Base-by-base conservation (phyloP, 2,329 filamentous ascomycete genomes). In the Bipolaris oryzae region DNA sequence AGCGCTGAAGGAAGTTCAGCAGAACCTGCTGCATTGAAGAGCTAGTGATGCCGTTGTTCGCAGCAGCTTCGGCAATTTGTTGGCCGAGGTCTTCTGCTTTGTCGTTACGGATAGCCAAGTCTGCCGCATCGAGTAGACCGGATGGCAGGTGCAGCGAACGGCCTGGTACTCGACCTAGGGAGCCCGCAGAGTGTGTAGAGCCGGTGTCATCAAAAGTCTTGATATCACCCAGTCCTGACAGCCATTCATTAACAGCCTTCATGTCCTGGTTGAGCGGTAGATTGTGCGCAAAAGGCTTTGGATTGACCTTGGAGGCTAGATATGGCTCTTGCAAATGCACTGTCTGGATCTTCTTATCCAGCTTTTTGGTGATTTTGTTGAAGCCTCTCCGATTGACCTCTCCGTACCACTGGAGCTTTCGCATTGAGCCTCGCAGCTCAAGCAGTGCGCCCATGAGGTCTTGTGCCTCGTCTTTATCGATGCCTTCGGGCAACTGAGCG, bases 311-410 rank as follows among this genome's bases (percentile, higher is more conserved):
- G 44, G 92, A 92, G 38, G 90, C 87, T 57, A 99, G 83, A 72
- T 98, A 99, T 55, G 88, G 86, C 73, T 91, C 88, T 79, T 97
- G 93, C 0, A 91, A 89, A 48, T 88, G 85, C 3, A 87, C 86
- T 43, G 86, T 84, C 1, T 89, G 84, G 2, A 97, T 86, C 79
- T 96, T 97, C 80, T 99, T 99, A 78, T 99, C 95, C 43, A 97
- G 81, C 78, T 99, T 99, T 81, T 99, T 99, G 49, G 95, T 96
- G 76, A 99, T 99, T 80, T 99, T 99, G 75, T 96, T 87, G 71
- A 99, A 99, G 1, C 95, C 95, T 62, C 91, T 85, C 50, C 93
- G 87, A 76, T 99, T 99, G 70, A 98, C 94, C 78, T 98, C 94
- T 47, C 93, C 94, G 74, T 98, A 99, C 93, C 93, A 98, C 76